phyloP scores from a whole-genome alignment of 805 yeast genomes.

The Candida schatavii region DNA sequence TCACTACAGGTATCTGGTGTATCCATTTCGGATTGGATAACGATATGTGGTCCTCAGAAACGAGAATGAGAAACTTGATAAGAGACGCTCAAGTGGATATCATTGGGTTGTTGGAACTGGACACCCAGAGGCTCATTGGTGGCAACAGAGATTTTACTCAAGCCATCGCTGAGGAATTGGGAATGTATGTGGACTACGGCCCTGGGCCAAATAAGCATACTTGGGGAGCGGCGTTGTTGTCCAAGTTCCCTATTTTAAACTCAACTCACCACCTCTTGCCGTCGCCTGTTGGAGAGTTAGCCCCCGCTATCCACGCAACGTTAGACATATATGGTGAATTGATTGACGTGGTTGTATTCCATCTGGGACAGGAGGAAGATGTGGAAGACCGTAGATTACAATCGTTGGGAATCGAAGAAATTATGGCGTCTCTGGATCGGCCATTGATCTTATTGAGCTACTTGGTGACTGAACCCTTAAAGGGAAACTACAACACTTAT shows the following conservation, averaged over 20 bases:
- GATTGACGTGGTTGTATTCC: slow-evolving; percentile 95
- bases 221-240: slow-evolving; percentile 92
- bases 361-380: slow-evolving; percentile 97
- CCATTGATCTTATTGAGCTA: slow-evolving; percentile 90
- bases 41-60: slow-evolving; percentile 97
- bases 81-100: slow-evolving; percentile 87
- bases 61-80: slow-evolving; percentile 80
- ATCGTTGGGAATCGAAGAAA: slow-evolving; percentile 65
- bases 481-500: slow-evolving; percentile 90
- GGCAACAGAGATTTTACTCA: slow-evolving; percentile 95
- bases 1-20: slow-evolving; percentile 98
- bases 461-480: slow-evolving; percentile 80
- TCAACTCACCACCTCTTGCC: slow-evolving; percentile 92
- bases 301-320: slow-evolving; percentile 97
- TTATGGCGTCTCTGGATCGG: slow-evolving; percentile 78
- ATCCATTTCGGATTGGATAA: slow-evolving; percentile 96
- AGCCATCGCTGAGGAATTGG: slow-evolving; percentile 84
- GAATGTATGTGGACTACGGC: slow-evolving; percentile 94
- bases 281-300: slow-evolving; percentile 96
- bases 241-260: slow-evolving; percentile 89
- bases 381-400: slow-evolving; percentile 89
- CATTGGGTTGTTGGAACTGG: slow-evolving; percentile 86
- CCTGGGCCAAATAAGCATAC: slow-evolving; percentile 98
- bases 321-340: slow-evolving; percentile 82
- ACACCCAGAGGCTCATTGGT: slow-evolving; percentile 89